A percentile compares a stretch with the other conserved stretches of the same genome.
These are phyloP conservation scores for Acanthamoeba triangularis DNA, from an alignment of 208 protist species.

Conservation along the genomic window DNA sequence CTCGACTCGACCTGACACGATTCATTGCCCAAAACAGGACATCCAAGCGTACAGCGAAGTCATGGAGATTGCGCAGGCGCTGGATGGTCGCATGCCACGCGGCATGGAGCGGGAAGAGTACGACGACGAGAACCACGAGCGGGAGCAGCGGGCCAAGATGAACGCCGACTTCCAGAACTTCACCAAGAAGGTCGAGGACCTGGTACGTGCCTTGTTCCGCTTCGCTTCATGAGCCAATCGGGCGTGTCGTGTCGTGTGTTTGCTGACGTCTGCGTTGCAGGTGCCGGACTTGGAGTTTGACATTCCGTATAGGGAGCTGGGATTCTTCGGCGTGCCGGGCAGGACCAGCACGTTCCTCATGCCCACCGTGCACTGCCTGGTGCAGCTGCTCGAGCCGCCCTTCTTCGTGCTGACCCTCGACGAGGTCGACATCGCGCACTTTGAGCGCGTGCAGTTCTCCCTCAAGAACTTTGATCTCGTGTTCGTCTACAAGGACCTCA, in stretches of 20 bases:
- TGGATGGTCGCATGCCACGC: conserved; percentile 15
- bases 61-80: neutral
- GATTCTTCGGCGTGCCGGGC: conserved; percentile 91
- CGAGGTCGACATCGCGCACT: conserved; percentile 89
- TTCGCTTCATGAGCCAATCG: neutral
- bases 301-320: conserved; percentile 92
- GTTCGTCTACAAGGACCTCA: conserved; percentile 98
- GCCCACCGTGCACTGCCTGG: conserved; percentile 92
- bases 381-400: conserved; percentile 91
- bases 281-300: conserved; percentile 91
- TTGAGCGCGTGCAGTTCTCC: conserved; percentile 86
- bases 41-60: conserved; percentile 75
- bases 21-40: conserved; percentile 20
- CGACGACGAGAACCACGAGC: conserved; percentile 91
- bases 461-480: conserved; percentile 97
- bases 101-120: conserved; percentile 88
- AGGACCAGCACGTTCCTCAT: conserved; percentile 87
- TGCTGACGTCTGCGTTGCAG: neutral
- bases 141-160: conserved; percentile 83
- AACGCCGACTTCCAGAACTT: conserved; percentile 91
- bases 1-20: neutral
- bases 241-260: neutral
- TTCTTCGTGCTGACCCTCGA: conserved; percentile 96
- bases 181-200: conserved; percentile 88
- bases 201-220: neutral